These are phyloP conservation scores for Yamadazyma kitorensis DNA, from an alignment of 805 yeast genomes.

Conservation along the genomic window DNA sequence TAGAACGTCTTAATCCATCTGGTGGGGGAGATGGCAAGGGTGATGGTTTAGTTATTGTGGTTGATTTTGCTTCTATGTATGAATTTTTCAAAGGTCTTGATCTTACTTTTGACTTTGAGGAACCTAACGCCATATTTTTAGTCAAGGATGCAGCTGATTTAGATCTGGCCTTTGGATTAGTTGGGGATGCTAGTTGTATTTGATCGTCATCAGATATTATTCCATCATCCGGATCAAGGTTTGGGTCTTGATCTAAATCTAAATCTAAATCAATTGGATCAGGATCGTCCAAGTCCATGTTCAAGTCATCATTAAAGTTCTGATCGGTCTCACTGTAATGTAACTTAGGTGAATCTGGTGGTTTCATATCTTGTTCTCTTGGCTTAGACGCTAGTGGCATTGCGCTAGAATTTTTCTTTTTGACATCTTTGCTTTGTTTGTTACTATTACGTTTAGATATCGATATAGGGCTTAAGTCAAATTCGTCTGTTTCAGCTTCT, in stretches of 20 bases:
- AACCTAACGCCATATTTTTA: constrained; percentile 32
- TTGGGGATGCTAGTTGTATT: constrained; percentile 7
- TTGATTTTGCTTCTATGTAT: too few species aligned
- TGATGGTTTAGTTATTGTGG: constrained; percentile 20
- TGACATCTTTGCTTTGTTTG: too few species aligned
- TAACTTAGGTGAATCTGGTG: too few species aligned
- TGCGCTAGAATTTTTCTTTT: too few species aligned
- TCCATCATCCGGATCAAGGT: too few species aligned
- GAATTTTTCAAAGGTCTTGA: too few species aligned
- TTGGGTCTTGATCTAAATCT: constrained; percentile 3
- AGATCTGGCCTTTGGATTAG: too few species aligned
- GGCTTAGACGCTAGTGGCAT: too few species aligned
- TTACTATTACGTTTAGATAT: too few species aligned
- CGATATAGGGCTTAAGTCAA: constrained; percentile 29
- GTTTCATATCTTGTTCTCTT: too few species aligned
- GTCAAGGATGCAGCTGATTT: constrained; percentile 20
- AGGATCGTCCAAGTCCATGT: constrained; percentile 3
- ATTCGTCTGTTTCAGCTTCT: constrained; percentile 30
- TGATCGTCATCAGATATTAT: too few species aligned
- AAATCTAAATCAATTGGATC: too few species aligned
- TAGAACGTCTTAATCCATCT: constrained; percentile 58
- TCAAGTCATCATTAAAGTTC: constrained; percentile 21
- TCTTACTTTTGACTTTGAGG: constrained; percentile 3
- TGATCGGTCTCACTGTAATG: constrained; percentile 15
- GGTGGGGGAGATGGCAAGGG: constrained; percentile 46